Base-by-base conservation (phyloP, 1,139 yeast species). In the Blastobotrys proliferans region DNA sequence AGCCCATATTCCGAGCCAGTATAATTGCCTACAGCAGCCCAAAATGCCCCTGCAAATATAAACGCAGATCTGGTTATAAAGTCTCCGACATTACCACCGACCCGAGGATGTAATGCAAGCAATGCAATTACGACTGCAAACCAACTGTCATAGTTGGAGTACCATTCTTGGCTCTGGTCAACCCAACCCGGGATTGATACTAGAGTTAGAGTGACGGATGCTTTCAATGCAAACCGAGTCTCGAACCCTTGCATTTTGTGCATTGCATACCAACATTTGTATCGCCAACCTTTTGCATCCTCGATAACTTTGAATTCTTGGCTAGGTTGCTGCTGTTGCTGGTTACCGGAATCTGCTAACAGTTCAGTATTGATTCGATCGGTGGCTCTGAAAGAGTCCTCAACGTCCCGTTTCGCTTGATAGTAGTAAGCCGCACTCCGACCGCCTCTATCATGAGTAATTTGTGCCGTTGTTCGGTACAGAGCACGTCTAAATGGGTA, bases 381-480 rank as follows among this genome's bases (percentile, higher is more conserved):
- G 2, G 68, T 58, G 45, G 67, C 66, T 43, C 72, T 75, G 48
- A 73, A 70, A 0, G 72, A 67, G 38, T 73, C 75, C 40, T 73
- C 77, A 6, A 76, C 76, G 40, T 71, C 77, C 11, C 59, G 43
- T 41, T 68, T 67, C 1, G 71, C 63, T 41, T 69, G 73, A 44
- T 62, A 64, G 47, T 71, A 73, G 38, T 67, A 65, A 19, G 67
- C 62, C 4, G 71, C 68, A 17, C 67, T 62, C 29, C 68, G 68
- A 1, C 74, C 72, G 20, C 78, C 78, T 46, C 71, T 68, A 53
- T 74, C 78, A 34, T 67, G 64, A 4, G 69, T 57, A 46, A 72
- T 70, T 43, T 68, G 73, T 25, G 55, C 56, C 0, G 75, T 69
- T 18, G 70, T 50, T 31, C 73, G 61, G 42, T 63, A 61, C 14